Evolutionary conservation across 805 yeast genomes (phyloP).

Genomic region (Pichia insulana): DNA sequence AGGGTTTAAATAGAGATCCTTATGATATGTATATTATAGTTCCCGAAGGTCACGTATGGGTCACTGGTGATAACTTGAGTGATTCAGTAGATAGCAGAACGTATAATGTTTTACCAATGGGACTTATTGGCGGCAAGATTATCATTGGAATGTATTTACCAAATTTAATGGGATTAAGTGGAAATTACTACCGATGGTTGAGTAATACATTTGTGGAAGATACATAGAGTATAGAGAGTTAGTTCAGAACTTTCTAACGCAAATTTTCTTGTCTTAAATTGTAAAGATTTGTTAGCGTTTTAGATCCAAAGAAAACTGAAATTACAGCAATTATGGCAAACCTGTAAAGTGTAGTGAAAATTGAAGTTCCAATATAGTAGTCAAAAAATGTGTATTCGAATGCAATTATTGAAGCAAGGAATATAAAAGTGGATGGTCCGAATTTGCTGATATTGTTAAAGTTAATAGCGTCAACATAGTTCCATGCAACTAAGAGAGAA

Average conservation of each 20-base stretch:
- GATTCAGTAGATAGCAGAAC: constrained; percentile 85
- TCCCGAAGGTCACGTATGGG: constrained; percentile 95
- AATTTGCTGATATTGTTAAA: constrained; percentile 30
- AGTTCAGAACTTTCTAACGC: constrained; percentile 6
- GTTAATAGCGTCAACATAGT: constrained; percentile 28
- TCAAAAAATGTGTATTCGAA: constrained; percentile 46
- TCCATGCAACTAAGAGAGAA: constrained; percentile 38
- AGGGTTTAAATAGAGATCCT: constrained; percentile 13
- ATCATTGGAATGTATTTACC: constrained; percentile 56
- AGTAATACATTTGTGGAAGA: constrained; percentile 40
- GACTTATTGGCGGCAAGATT: constrained; percentile 77
- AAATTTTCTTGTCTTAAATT: constrained; percentile 23
- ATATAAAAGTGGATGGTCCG: constrained; percentile 22
- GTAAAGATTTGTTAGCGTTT: constrained; percentile 41
- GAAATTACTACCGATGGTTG: constrained; percentile 49
- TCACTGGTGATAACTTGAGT: constrained; percentile 88
- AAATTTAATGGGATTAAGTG: constrained; percentile 25
- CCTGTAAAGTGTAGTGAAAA: constrained; percentile 49
- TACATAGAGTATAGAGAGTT: neutral
- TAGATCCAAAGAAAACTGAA: constrained; percentile 54
- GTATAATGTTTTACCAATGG: constrained; percentile 87
- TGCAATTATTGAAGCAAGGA: constrained; percentile 39
- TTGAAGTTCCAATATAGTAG: constrained; percentile 52
- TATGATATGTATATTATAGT: constrained; percentile 55
- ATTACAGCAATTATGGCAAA: constrained; percentile 42